Evolutionary conservation across 2,329 filamentous ascomycete genomes (phyloP).

Genomic region (Ophiosphaerella korrae): DNA sequence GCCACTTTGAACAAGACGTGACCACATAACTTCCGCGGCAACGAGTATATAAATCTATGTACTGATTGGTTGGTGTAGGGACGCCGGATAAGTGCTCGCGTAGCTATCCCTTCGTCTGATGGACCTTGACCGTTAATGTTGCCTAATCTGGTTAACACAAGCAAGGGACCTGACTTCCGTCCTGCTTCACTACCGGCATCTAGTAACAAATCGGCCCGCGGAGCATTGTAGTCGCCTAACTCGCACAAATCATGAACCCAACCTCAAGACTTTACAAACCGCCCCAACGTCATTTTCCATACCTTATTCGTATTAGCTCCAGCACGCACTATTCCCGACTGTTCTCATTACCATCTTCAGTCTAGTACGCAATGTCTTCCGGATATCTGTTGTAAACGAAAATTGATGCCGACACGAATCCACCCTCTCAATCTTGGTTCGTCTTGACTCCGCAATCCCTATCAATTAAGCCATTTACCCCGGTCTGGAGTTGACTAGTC

Average conservation of each 20-base stretch:
- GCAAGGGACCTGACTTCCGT: neutral
- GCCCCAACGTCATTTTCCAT: constrained; percentile 18
- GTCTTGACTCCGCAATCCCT: constrained; percentile 15
- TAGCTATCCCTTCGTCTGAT: constrained; percentile 12
- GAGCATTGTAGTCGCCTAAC: constrained; percentile 11
- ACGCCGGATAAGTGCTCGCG: constrained; percentile 4
- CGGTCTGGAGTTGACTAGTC: constrained; percentile 22
- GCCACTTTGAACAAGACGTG: constrained; percentile 17
- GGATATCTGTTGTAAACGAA: constrained; percentile 5
- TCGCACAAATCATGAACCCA: constrained; percentile 5
- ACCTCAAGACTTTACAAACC: constrained; percentile 15
- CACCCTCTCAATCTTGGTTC: constrained; percentile 1
- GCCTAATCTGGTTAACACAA: constrained; percentile 2
- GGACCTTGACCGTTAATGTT: constrained; percentile 16
- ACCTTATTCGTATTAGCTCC: constrained; percentile 12
- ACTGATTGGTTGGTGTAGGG: constrained; percentile 6
- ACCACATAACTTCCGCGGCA: constrained; percentile 8
- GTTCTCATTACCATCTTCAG: constrained; percentile 21
- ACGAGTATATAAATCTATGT: constrained; percentile 3
- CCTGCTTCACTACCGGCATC: neutral
- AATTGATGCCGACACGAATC: constrained; percentile 5
- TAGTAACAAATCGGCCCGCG: constrained; percentile 12
- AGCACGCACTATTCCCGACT: constrained; percentile 18
- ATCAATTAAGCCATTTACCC: constrained; percentile 24
- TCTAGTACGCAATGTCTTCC: constrained; percentile 8